These are phyloP conservation scores for Aspergillus viridinutans DNA, from an alignment of 2,329 filamentous ascomycete species.

Conservation along the genomic window DNA sequence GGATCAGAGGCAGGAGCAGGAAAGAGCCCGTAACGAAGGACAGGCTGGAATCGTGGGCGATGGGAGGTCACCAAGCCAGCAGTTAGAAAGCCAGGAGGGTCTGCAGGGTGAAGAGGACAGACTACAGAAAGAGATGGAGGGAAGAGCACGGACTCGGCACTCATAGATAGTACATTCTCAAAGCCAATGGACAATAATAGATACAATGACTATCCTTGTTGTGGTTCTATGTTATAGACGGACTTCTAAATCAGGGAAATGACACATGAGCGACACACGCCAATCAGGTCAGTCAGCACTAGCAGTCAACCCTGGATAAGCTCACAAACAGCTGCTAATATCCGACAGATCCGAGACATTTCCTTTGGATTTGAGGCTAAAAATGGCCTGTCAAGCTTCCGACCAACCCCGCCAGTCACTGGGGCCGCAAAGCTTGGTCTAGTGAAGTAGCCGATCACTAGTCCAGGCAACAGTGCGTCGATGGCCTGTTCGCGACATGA, in stretches of 20 bases:
- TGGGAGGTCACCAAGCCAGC: conserved; percentile 11
- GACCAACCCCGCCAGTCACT: neutral
- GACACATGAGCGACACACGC: too few relatives aligned
- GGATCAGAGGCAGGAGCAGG: conserved; percentile 36
- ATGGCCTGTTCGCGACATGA: too few relatives aligned
- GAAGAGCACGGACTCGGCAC: neutral
- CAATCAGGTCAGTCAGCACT: neutral
- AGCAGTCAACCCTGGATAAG: neutral
- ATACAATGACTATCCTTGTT: neutral
- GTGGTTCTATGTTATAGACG: neutral
- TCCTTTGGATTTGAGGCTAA: neutral
- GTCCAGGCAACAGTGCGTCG: neutral
- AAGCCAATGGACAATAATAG: neutral
- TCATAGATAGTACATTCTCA: neutral
- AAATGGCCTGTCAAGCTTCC: neutral
- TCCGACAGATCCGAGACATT: neutral
- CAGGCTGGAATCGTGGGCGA: conserved; percentile 23
- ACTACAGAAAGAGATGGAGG: conserved; percentile 5
- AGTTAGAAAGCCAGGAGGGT: conserved; percentile 18
- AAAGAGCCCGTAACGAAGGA: conserved; percentile 28
- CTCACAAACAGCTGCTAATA: neutral
- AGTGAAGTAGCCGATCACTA: neutral
- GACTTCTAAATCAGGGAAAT: neutral
- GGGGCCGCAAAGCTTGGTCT: neutral
- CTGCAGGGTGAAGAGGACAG: conserved; percentile 17